A percentile compares a stretch with the other conserved stretches of the same genome.
Conservation (phyloP, 129 eudicot genomes). For the sunflower (Helianthus annuus) region HanXRQr2.0-SUNRISE NC_035447.2:3444605-3445104, state of each 20-base stretch:
- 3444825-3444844: conserved; percentile 44
- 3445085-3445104: not conserved
- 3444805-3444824: conserved; percentile 52
- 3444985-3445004: conserved; percentile 67
- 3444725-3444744: conserved; percentile 47
- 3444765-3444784: conserved; percentile 35
- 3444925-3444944: conserved; percentile 52
- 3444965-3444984: conserved; percentile 52
- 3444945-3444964: conserved; percentile 54
- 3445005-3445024: conserved; percentile 60
- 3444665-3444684: conserved; percentile 70
- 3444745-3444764: conserved; percentile 62
- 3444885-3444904: conserved; percentile 51
- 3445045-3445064: conserved; percentile 77
- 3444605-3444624: conserved; percentile 92
- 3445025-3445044: conserved; percentile 56
- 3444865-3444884: conserved; percentile 55
- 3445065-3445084: conserved; percentile 66
- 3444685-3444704: conserved; percentile 50
- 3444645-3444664: conserved; percentile 55
- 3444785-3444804: conserved; percentile 40
- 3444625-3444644: conserved; percentile 68
- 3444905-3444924: conserved; percentile 65
- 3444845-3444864: conserved; percentile 59
- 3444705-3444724: conserved; percentile 58